Percentiles rank a stretch among this genome's conserved stretches.
phyloP scores from a whole-genome alignment of 2,329 filamentous ascomycete genomes.

The Fusarium devonianum region DNA sequence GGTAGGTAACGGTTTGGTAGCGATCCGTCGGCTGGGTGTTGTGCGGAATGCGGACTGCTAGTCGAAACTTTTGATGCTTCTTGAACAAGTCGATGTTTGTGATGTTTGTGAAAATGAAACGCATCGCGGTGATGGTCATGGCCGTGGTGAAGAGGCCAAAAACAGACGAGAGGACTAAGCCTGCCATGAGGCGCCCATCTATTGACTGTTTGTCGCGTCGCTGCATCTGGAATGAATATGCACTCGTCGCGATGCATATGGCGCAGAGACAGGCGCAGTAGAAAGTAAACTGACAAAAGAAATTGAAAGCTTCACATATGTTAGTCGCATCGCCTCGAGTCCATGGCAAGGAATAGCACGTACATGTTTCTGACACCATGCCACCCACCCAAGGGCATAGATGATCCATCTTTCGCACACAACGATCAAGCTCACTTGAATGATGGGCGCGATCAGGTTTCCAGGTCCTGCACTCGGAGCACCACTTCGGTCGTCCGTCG shows the following conservation, averaged over 20 bases:
- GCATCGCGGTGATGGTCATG: conserved; percentile 77
- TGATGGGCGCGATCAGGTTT: conserved; percentile 91
- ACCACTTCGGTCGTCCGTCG: conserved; percentile 88
- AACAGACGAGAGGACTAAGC: conserved; percentile 70
- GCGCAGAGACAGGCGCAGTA: conserved; percentile 75
- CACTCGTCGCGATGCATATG: conserved; percentile 68
- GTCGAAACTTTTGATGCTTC: conserved; percentile 67
- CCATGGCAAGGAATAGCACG: conserved; percentile 39
- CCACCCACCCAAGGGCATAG: conserved; percentile 98
- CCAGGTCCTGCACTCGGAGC: conserved; percentile 82
- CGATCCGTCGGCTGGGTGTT: conserved; percentile 51
- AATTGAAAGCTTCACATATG: conserved; percentile 74
- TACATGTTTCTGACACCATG: conserved; percentile 81
- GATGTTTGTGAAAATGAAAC: conserved; percentile 74
- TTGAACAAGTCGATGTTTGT: conserved; percentile 85
- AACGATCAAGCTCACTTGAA: conserved; percentile 80
- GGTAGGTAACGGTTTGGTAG: conserved; percentile 66
- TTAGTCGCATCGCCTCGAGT: conserved; percentile 6
- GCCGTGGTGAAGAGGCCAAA: conserved; percentile 82
- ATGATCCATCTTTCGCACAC: conserved; percentile 91
- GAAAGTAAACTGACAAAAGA: conserved; percentile 85
- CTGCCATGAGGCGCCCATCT: conserved; percentile 71
- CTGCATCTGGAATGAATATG: conserved; percentile 68
- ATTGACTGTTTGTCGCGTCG: conserved; percentile 48
- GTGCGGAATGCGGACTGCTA: conserved; percentile 76